A percentile compares a stretch with the other conserved stretches of the same genome.
phyloP scores from a whole-genome alignment of 1,284 basidiomycete species.

The Sporisorium sorghi region DNA sequence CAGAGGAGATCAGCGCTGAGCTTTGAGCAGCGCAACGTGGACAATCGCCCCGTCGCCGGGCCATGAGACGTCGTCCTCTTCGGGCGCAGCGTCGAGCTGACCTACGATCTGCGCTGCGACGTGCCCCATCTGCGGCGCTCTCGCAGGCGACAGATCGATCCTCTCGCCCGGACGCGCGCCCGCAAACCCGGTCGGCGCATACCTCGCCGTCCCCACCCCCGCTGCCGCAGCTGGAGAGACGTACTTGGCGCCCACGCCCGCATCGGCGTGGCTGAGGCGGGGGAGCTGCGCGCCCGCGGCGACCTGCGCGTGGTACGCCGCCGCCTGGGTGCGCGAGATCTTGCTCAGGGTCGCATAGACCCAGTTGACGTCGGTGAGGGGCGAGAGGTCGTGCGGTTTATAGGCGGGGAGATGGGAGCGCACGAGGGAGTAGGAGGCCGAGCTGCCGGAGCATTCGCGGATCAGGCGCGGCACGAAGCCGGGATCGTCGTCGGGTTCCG shows the following conservation, averaged over 20 bases:
- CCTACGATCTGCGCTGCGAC: constrained; percentile 23
- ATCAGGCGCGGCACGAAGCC: constrained; percentile 73
- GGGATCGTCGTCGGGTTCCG: neutral
- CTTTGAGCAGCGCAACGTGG: constrained; percentile 42
- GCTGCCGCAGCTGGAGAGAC: neutral
- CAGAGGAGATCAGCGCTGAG: constrained; percentile 1
- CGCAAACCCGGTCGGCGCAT: constrained; percentile 16
- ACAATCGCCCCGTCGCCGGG: constrained; percentile 39
- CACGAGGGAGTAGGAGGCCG: constrained; percentile 85
- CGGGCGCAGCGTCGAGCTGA: constrained; percentile 8
- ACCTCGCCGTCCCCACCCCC: neutral
- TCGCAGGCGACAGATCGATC: constrained; percentile 37
- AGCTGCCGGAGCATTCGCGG: constrained; percentile 87
- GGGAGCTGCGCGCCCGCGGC: constrained; percentile 17
- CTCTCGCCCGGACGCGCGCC: constrained; percentile 33
- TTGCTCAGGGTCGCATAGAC: constrained; percentile 81
- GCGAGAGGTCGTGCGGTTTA: constrained; percentile 83
- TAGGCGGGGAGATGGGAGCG: constrained; percentile 74
- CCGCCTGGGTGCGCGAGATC: constrained; percentile 71
- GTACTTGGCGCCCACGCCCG: constrained; percentile 19
- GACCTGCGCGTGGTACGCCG: constrained; percentile 21
- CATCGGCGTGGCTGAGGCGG: constrained; percentile 13
- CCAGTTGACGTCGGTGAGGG: constrained; percentile 87
- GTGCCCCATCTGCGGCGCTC: constrained; percentile 9
- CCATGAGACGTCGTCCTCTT: constrained; percentile 29